Base-by-base conservation (phyloP, 179 eudicot species). In the Beta lomatogona region DNA sequence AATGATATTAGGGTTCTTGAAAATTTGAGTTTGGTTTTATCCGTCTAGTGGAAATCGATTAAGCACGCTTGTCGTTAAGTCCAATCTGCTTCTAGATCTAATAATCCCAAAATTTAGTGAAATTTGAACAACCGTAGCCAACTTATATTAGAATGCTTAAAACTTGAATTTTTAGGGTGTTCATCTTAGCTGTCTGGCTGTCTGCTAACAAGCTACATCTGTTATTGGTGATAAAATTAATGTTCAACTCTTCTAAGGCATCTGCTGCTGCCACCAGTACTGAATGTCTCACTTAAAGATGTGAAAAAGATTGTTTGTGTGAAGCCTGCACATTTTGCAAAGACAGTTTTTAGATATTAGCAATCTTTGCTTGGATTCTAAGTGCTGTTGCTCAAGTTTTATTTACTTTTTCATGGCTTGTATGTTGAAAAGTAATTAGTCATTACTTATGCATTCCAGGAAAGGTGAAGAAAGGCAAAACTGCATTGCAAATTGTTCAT, bases 401-500 rank as follows among this genome's bases (percentile, higher is more conserved):
- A 66, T 31, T 50, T 81, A 8, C 66, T 78, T 45, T 57, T 28
- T 57, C 12, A 44, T 57, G 77, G 61, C 31, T n/a, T 50, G 19
- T 70, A 55, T 79, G 70, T 64, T 66, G 53, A 77, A 48, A 60
- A 6, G 65, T 61, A n/a, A 36, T 36, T 36, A 36, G 22, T 19
- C 45, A 52, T 22, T 59, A 9, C 55, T 86, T 31, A 11, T 79
- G 46, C 59, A 36, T 75, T 60, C 66, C 82, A 93, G 97, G 97
- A 55, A 89, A 87, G 89, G 97, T 96, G 85, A 96, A 96, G 80
- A 94, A 87, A 87, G 94, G 89, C 41, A 82, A 77, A 63, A 87
- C 90, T 75, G 82, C 45, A 46, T 71, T 91, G 82, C 83, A 79
- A 65, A 84, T 96, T 58, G 78, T 86, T 69, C 92, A 94, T 79